Evolutionary conservation across 805 yeast species (phyloP).

Genomic region (Candida berthetii): DNA sequence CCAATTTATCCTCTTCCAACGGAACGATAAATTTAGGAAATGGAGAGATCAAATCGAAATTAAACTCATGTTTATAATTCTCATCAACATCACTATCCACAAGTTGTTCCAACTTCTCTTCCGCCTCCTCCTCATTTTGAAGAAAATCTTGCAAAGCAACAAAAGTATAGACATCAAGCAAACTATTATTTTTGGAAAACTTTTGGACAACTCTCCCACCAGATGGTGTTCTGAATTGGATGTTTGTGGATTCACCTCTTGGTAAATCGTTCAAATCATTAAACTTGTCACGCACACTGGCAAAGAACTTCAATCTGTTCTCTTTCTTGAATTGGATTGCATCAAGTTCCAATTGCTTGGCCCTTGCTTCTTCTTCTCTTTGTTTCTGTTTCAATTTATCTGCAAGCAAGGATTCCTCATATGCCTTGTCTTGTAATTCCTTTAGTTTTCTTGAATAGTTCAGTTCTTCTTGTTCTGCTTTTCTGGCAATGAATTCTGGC

Average conservation of each 20-base stretch:
- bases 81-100: conserved; percentile 6
- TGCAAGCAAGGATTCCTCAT: conserved; percentile 47
- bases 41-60: conserved; percentile 56
- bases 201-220: conserved; percentile 44
- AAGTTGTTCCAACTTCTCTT: conserved; percentile 1
- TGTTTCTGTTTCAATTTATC: conserved; percentile 50
- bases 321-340: conserved; percentile 5
- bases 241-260: conserved; percentile 28
- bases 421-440: conserved; percentile 64
- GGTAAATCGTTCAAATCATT: conserved; percentile 8
- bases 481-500: conserved; percentile 54
- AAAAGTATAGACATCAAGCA: conserved; percentile 43
- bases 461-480: conserved; percentile 55
- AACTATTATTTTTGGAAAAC: conserved; percentile 30
- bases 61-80: conserved; percentile 33
- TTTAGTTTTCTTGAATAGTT: conserved; percentile 51
- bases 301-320: conserved; percentile 6
- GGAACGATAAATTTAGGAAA: conserved; percentile 53
- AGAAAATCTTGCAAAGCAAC: conserved; percentile 35
- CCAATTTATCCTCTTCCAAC: conserved; percentile 16
- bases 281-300: conserved; percentile 5
- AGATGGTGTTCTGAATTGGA: conserved; percentile 49
- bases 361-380: conserved; percentile 24
- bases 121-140: conserved; percentile 5
- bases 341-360: conserved; percentile 11